Percentiles rank a stretch among this genome's conserved stretches.
Conservation (phyloP, 805 yeast genomes). For the Suhomyces sp. region DNA sequence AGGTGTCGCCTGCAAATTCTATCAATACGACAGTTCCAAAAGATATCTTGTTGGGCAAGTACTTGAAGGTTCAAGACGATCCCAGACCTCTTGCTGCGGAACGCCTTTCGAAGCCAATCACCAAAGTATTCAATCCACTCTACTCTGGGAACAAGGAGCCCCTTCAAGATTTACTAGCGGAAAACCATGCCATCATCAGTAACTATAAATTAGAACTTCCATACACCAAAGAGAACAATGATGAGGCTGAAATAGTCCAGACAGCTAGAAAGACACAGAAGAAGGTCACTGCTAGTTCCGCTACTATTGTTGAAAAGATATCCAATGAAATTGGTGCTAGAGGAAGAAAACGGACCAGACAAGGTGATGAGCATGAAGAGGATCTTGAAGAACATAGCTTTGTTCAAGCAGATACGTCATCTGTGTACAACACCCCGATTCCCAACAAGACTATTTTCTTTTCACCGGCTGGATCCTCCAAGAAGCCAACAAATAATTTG, state of each 20-base stretch:
- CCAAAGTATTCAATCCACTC: conserved; percentile 9
- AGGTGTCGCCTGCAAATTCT: neutral
- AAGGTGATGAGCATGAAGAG: conserved; percentile 2
- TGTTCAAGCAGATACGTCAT: conserved; percentile 11
- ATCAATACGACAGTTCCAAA: conserved; percentile 9
- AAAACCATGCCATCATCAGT: conserved; percentile 15
- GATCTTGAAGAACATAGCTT: conserved; percentile 5
- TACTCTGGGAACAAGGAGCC: conserved; percentile 17
- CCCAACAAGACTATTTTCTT: conserved; percentile 27
- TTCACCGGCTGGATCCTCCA: conserved; percentile 25
- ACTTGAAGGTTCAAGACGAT: conserved; percentile 17
- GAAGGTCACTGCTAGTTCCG: too few species aligned
- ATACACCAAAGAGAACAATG: conserved; percentile 4
- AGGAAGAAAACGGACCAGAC: conserved; percentile 12
- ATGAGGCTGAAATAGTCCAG: neutral
- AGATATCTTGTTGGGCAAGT: conserved; percentile 18
- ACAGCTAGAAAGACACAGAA: neutral
- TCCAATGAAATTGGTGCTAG: conserved; percentile 5
- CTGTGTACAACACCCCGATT: conserved; percentile 24
- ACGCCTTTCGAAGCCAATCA: conserved; percentile 13
- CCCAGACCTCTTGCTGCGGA: conserved; percentile 11
- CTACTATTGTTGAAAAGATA: neutral
- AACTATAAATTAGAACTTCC: conserved; percentile 19
- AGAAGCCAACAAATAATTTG: conserved; percentile 14
- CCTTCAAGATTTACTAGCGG: conserved; percentile 20